Evolutionary conservation across 2,329 filamentous ascomycete genomes (phyloP), one percentile per base, ranked within the genome.

Genomic region (Arthrobotrys pseudoclavata): DNA sequence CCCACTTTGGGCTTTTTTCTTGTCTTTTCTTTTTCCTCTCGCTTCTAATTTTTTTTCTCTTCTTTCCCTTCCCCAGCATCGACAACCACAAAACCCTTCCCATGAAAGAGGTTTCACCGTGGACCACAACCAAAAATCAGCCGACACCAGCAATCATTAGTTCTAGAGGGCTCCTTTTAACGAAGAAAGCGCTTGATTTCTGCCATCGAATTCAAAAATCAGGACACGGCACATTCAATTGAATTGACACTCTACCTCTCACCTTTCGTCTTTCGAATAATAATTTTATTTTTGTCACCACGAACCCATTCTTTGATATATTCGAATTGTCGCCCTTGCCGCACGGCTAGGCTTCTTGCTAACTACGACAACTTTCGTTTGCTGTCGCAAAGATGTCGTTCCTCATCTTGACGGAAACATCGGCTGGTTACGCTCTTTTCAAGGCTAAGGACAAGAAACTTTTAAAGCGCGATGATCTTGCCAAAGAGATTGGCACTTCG

Each of bases 391-490:
- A 60, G 6, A 96, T 96, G 92, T 91, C 92, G 86, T 90, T 96
- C 84, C 96, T 97, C 86, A 92, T 97, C 86, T 90, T 97, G 82
- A 91, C 91, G 83, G 94, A 97, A 86, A 97, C 94, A 84, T 93
- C 92, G 85, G 94, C 94, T 82, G 97, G 96, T 84, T 98, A 98
- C 87, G 96, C 94, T 85, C 90, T 99, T 84, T 94, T 99, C 87
- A 98, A 99, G 88, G 92, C 95, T 82, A 93, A 94, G 85, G 95
- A 98, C 89, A 98, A 97, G 90, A 98, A 98, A 88, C 89, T 98
- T 76, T 88, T 99, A 80, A 96, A 97, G 85, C 91, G 92, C 83
- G 91, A 95, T 85, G 90, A 94, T 83, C 85, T 97, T 79, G 88
- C 89, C 67, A 87, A 89, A 79, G 90, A 96, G 84, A 88, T 94